phyloP scores from a whole-genome alignment of 192 early-diverging fungal genomes.

The Anaeromyces robustus region DNA sequence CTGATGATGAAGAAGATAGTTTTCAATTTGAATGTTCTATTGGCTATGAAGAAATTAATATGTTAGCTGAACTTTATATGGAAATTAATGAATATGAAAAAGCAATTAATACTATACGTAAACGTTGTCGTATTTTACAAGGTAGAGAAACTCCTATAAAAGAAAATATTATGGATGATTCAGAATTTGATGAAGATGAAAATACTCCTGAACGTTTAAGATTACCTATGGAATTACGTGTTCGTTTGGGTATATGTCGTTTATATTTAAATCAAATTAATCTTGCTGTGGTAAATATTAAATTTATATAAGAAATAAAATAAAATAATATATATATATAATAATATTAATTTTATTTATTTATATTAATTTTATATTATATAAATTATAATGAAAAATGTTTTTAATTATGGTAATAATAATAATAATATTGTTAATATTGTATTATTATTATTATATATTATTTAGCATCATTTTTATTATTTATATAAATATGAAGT shows the following conservation, averaged over 20 bases:
- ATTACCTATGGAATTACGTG: slow-evolving; percentile 72
- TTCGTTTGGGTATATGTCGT: slow-evolving; percentile 69
- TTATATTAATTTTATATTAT: too few relatives aligned
- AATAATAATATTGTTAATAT: too few relatives aligned
- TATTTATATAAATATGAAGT: slow-evolving; percentile 31
- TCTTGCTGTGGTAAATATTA: slow-evolving; percentile 36
- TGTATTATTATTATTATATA: too few relatives aligned
- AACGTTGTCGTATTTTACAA: slow-evolving; percentile 52
- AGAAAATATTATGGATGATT: slow-evolving; percentile 31
- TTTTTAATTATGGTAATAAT: too few relatives aligned
- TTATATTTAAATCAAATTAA: slow-evolving; percentile 49
- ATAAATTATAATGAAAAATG: too few relatives aligned
- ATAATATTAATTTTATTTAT: too few relatives aligned
- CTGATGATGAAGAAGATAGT: slow-evolving; percentile 10
- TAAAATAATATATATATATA: too few relatives aligned
- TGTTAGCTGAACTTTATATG: slow-evolving; percentile 73
- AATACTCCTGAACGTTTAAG: slow-evolving; percentile 6
- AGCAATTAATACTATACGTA: slow-evolving; percentile 52
- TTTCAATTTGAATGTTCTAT: slow-evolving; percentile 24
- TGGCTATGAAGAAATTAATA: slow-evolving; percentile 71
- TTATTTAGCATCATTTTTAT: slow-evolving; percentile 53
- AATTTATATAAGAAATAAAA: too few relatives aligned
- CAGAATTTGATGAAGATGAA: slow-evolving; percentile 34
- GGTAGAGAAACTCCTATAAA: slow-evolving; percentile 20
- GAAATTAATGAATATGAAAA: slow-evolving; percentile 59